Percentiles rank a stretch among this genome's conserved stretches.
Conservation (phyloP, 768 basidiomycete genomes). For the Lentinula raphanica region DNA sequence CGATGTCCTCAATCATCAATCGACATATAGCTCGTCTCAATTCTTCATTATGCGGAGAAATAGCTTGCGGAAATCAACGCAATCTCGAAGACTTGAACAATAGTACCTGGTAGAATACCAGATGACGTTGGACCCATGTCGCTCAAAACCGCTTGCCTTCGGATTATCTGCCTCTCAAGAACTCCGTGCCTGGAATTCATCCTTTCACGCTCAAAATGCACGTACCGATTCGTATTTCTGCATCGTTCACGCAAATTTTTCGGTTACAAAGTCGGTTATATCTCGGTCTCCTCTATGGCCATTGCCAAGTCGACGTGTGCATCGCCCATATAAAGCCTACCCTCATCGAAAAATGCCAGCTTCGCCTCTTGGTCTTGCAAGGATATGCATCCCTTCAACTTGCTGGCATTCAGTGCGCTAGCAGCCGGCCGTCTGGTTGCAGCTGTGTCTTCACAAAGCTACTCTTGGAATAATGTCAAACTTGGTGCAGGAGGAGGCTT, state of each 20-base stretch:
- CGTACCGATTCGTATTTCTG: not conserved
- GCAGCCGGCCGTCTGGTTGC: slow-evolving; percentile 25
- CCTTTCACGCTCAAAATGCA: not conserved
- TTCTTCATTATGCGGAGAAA: not conserved
- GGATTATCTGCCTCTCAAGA: not conserved
- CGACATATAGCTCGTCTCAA: not conserved
- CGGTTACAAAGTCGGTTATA: not conserved
- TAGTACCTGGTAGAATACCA: not conserved
- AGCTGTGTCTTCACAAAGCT: slow-evolving; percentile 43
- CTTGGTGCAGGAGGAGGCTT: slow-evolving; percentile 38
- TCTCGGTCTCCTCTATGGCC: not conserved
- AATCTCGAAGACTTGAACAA: not conserved
- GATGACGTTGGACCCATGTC: not conserved
- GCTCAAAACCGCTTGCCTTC: not conserved
- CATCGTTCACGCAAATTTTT: not conserved
- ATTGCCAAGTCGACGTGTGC: not conserved
- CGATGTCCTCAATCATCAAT: not conserved
- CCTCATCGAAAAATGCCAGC: not conserved
- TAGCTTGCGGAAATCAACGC: not conserved
- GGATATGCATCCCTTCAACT: slow-evolving; percentile 8
- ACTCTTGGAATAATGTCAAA: slow-evolving; percentile 63
- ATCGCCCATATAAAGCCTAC: not conserved
- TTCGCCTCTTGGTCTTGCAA: not conserved
- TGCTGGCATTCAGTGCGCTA: slow-evolving; percentile 22
- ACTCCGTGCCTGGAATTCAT: not conserved